Evolutionary conservation across 768 basidiomycete genomes (phyloP).

Genomic region (Phanerochaete sordida): DNA sequence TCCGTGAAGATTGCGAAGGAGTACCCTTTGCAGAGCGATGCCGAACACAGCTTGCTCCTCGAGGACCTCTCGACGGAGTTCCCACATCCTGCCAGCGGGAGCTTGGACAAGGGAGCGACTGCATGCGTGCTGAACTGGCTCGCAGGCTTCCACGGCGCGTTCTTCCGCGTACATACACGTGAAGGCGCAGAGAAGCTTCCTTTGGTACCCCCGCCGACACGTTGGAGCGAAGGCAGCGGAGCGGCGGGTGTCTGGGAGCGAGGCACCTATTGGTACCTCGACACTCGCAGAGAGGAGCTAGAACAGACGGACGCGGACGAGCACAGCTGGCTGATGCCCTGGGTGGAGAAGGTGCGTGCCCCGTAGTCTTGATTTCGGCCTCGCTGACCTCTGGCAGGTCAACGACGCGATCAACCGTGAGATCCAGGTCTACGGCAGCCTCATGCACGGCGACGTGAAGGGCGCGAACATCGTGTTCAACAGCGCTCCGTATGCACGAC

Average conservation of each 20-base stretch:
- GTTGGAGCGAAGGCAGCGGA: neutral
- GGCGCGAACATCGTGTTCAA: conserved; percentile 16
- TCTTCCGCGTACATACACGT: neutral
- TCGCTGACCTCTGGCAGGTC: conserved; percentile 1
- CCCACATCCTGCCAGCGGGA: conserved; percentile 10
- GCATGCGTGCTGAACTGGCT: conserved; percentile 13
- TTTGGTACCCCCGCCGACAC: conserved; percentile 8
- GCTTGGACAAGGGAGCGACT: conserved; percentile 9
- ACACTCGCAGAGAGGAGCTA: conserved; percentile 14
- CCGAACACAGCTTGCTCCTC: conserved; percentile 12
- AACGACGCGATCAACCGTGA: conserved; percentile 12
- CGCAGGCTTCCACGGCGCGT: conserved; percentile 13
- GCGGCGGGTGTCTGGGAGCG: conserved; percentile 12
- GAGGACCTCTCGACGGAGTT: conserved; percentile 13
- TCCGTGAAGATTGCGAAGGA: conserved; percentile 2
- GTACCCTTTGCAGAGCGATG: conserved; percentile 1
- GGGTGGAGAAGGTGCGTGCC: conserved; percentile 14
- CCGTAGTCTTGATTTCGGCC: neutral
- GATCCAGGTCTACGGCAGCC: conserved; percentile 6
- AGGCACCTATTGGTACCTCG: conserved; percentile 16
- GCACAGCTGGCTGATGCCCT: conserved; percentile 14
- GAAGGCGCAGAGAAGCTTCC: neutral
- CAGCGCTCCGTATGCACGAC: conserved; percentile 6
- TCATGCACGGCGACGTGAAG: conserved; percentile 16
- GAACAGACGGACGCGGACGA: conserved; percentile 10